Conservation (phyloP, 495 filamentous ascomycete genomes). For the Lasiosphaeria ovina region DNA sequence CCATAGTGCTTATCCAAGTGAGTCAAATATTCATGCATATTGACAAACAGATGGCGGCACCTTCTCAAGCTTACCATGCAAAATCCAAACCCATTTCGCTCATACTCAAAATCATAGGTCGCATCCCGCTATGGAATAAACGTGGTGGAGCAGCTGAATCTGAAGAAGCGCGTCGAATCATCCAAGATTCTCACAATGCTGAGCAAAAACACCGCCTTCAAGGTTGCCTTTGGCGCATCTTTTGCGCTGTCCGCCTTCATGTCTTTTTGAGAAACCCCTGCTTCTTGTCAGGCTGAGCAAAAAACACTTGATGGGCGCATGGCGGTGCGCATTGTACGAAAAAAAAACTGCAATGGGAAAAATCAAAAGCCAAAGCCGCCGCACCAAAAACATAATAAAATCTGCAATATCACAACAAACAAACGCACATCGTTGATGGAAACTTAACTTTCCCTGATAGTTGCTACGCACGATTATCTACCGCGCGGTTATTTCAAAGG, state of each 20-base stretch:
- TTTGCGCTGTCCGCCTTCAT: slow-evolving; percentile 78
- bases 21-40: slow-evolving; percentile 20
- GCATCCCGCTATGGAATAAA: slow-evolving; percentile 73
- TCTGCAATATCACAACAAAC: no score
- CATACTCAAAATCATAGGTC: slow-evolving; percentile 43
- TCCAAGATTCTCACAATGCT: slow-evolving; percentile 60
- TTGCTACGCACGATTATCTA: no score
- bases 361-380: no score
- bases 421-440: no score
- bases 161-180: slow-evolving; percentile 38
- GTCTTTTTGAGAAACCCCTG: slow-evolving; percentile 42
- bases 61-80: no score
- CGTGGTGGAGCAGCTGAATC: slow-evolving; percentile 42
- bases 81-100: background rate
- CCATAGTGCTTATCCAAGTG: slow-evolving; percentile 71
- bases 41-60: background rate
- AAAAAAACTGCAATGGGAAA: no score
- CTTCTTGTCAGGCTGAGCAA: background rate
- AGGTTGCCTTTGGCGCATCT: slow-evolving; percentile 71
- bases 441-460: no score
- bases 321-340: no score
- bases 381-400: no score
- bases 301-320: background rate
- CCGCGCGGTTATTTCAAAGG: no score
- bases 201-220: slow-evolving; percentile 69